Conservation (phyloP, 192 early-diverging fungal genomes). For the Coemansia sp. region DNA sequence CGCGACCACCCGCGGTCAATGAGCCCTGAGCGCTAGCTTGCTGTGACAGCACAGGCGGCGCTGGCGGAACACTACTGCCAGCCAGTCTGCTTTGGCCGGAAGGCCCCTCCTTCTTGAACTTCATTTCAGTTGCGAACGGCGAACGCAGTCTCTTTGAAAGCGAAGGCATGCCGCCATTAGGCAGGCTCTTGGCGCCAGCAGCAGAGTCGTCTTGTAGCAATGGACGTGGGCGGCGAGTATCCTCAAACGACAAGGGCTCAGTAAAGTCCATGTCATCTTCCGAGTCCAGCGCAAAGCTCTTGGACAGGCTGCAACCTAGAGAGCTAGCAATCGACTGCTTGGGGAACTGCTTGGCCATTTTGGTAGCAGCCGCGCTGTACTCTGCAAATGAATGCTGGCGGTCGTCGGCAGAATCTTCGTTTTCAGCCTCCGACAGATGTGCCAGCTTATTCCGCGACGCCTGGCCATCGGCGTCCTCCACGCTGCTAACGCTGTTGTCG, state of each 20-base stretch:
- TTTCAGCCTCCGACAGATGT: conserved; percentile 40
- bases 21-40: conserved; percentile 3
- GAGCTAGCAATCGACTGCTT: conserved; percentile 31
- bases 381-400: neutral
- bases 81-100: neutral
- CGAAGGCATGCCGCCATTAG: conserved; percentile 3
- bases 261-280: conserved; percentile 50
- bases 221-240: neutral
- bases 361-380: conserved; percentile 29
- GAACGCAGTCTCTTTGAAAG: conserved; percentile 6
- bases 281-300: conserved; percentile 21
- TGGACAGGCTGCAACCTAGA: conserved; percentile 35
- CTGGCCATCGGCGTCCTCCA: neutral
- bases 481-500: conserved; percentile 17
- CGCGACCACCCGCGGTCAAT: conserved; percentile 16
- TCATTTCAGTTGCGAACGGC: conserved; percentile 10
- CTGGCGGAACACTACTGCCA: neutral
- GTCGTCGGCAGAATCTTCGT: conserved; percentile 16
- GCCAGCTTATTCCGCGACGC: conserved; percentile 38
- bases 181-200: conserved; percentile 28
- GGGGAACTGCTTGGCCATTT: conserved; percentile 42
- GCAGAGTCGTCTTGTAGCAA: neutral
- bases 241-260: conserved; percentile 34
- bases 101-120: neutral
- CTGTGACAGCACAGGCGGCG: neutral